phyloP scores from a whole-genome alignment of 805 yeast species.

The Sugiyamaella mastotermitis region DNA sequence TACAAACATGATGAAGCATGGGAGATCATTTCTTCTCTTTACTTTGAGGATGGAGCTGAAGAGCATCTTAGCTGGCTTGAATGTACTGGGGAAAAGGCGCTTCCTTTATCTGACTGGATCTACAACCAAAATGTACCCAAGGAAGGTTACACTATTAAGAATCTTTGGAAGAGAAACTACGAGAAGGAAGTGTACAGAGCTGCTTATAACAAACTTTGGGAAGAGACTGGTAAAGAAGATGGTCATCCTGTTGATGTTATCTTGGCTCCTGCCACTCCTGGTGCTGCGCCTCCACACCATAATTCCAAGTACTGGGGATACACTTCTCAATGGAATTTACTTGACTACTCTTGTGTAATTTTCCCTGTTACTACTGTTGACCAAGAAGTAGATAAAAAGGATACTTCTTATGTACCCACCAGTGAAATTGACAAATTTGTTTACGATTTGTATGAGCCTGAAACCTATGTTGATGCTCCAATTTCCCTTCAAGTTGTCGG shows the following conservation, averaged over 20 bases:
- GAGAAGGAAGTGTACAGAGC: slow-evolving; percentile 34
- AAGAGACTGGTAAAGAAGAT: slow-evolving; percentile 23
- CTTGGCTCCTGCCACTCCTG: slow-evolving; percentile 37
- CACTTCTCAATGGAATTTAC: slow-evolving; percentile 13
- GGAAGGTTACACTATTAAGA: slow-evolving; percentile 5
- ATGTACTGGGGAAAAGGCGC: slow-evolving; percentile 66
- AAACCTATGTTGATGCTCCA: slow-evolving; percentile 1
- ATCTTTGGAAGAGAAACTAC: slow-evolving; percentile 12
- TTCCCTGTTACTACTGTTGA: slow-evolving; percentile 46
- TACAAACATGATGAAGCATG: slow-evolving; percentile 27
- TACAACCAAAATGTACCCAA: slow-evolving; percentile 2
- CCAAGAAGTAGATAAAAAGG: slow-evolving; percentile 19
- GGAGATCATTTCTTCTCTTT: slow-evolving; percentile 35
- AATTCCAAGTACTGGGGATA: slow-evolving; percentile 22
- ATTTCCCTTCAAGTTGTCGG: slow-evolving; percentile 3
- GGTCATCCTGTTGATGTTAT: slow-evolving; percentile 29
- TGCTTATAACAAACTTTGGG: slow-evolving; percentile 31
- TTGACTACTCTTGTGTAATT: slow-evolving; percentile 11
- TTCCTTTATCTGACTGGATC: slow-evolving; percentile 12
- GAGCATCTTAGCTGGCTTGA: slow-evolving; percentile 47
- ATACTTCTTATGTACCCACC: slow-evolving; percentile 1
- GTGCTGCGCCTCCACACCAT: slow-evolving; percentile 18
- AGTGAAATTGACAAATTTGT: neutral
- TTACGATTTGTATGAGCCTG: slow-evolving; percentile 1
- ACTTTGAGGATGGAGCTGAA: slow-evolving; percentile 63